These are phyloP conservation scores for Dacryopinax spathularia DNA, from an alignment of 768 basidiomycete genomes.

Conservation along the genomic window DNA sequence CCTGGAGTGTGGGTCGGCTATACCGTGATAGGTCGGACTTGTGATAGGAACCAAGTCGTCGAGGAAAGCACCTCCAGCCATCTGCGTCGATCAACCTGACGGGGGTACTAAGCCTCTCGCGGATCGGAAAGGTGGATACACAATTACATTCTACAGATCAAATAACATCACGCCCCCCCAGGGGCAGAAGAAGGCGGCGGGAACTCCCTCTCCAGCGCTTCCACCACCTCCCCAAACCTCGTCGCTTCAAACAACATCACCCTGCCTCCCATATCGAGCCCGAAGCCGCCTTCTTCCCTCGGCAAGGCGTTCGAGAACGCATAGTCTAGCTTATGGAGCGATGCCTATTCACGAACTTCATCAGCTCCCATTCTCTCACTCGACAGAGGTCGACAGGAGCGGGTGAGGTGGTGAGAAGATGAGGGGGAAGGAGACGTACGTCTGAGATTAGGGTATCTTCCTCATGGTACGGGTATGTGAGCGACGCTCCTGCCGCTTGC, in stretches of 20 bases:
- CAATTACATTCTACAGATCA: too few species aligned
- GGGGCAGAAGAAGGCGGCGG: not conserved
- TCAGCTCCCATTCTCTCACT: constrained; percentile 3
- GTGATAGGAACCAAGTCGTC: too few species aligned
- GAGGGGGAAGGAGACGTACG: constrained; percentile 29
- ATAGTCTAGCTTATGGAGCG: constrained; percentile 39
- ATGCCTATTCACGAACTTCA: constrained; percentile 27
- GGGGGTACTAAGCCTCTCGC: too few species aligned
- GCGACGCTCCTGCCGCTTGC: constrained; percentile 24
- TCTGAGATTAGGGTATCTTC: constrained; percentile 65
- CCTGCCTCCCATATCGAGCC: constrained; percentile 53
- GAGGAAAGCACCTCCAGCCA: too few species aligned
- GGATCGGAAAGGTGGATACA: too few species aligned
- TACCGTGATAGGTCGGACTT: too few species aligned
- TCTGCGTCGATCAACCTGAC: too few species aligned
- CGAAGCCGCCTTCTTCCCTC: constrained; percentile 52
- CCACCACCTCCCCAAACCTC: constrained; percentile 31
- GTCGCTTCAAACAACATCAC: constrained; percentile 43
- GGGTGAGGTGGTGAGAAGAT: not conserved
- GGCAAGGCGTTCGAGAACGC: constrained; percentile 39
- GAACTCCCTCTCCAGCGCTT: not conserved
- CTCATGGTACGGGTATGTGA: constrained; percentile 56
- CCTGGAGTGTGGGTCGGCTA: too few species aligned
- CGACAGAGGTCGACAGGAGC: not conserved
- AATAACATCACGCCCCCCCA: too few species aligned